phyloP scores from a whole-genome alignment of 2,329 filamentous ascomycete genomes.

The Chaetomiaceae sp. region DNA sequence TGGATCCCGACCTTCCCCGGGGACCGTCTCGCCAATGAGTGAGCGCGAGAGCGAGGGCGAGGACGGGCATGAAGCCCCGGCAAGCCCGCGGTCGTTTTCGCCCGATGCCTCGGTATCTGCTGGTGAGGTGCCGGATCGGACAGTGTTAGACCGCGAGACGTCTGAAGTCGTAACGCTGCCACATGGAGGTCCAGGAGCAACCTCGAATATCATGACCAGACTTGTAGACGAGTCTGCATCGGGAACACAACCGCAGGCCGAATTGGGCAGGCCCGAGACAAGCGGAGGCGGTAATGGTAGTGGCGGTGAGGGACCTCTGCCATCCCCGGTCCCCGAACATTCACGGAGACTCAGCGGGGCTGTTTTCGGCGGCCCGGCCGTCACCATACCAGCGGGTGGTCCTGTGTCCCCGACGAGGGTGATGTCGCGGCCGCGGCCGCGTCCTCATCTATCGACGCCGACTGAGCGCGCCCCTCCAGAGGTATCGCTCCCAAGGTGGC shows the following conservation, averaged over 20 bases:
- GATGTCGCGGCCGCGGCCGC: background rate
- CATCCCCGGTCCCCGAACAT: background rate
- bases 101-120: background rate
- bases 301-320: background rate
- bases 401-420: background rate
- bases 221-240: too few species aligned
- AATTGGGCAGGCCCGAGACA: background rate
- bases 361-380: background rate
- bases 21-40: background rate
- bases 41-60: slow-evolving; percentile 9
- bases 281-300: background rate
- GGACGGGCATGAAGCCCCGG: background rate
- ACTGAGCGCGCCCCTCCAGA: slow-evolving; percentile 27
- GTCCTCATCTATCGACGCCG: background rate
- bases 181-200: background rate
- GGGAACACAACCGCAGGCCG: background rate
- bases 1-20: too few species aligned
- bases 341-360: background rate
- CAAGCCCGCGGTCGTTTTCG: slow-evolving; percentile 2
- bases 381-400: background rate
- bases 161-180: background rate
- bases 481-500: slow-evolving; percentile 71
- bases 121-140: background rate
- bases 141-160: background rate
- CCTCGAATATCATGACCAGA: background rate